phyloP scores from a whole-genome alignment of 148 eudicot genomes.

The Simmondsia chinensis region DNA sequence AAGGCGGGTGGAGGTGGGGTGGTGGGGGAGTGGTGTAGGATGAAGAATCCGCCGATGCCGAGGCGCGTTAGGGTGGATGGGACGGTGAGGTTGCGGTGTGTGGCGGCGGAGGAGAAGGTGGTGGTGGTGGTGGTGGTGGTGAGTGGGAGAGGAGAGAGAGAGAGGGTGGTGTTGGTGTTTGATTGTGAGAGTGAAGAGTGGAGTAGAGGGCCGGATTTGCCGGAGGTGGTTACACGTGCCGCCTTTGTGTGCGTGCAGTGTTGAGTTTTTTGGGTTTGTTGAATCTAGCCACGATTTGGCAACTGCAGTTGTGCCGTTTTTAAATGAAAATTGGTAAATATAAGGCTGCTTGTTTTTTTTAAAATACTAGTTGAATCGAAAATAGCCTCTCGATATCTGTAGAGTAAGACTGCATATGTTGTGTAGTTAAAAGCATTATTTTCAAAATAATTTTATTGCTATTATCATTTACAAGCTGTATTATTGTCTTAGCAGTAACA shows the following conservation, averaged over 20 bases:
- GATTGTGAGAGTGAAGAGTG: constrained; percentile 61
- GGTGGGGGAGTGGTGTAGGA: constrained; percentile 64
- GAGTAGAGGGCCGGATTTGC: constrained; percentile 60
- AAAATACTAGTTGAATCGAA: too few relatives aligned
- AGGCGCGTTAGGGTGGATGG: constrained; percentile 56
- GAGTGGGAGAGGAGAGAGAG: constrained; percentile 38
- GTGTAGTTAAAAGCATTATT: too few relatives aligned
- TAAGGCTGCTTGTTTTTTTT: too few relatives aligned
- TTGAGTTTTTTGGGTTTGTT: too few relatives aligned
- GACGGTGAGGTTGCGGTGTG: constrained; percentile 58
- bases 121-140: constrained; percentile 67
- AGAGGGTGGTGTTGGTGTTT: constrained; percentile 52
- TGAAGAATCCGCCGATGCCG: constrained; percentile 65
- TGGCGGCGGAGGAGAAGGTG: constrained; percentile 67
- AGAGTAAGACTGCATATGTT: too few relatives aligned
- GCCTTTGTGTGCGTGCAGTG: constrained; percentile 68
- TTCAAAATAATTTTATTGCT: too few relatives aligned
- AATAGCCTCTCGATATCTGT: too few relatives aligned
- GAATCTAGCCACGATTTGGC: too few relatives aligned
- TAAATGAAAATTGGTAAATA: too few relatives aligned
- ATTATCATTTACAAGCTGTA: too few relatives aligned
- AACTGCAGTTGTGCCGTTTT: too few relatives aligned
- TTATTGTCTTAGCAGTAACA: too few relatives aligned
- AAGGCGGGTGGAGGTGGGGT: constrained; percentile 14
- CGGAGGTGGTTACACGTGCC: constrained; percentile 54